Evolutionary conservation across 2,329 filamentous ascomycete species (phyloP).

Genomic region (Hymenoscyphus occultus): DNA sequence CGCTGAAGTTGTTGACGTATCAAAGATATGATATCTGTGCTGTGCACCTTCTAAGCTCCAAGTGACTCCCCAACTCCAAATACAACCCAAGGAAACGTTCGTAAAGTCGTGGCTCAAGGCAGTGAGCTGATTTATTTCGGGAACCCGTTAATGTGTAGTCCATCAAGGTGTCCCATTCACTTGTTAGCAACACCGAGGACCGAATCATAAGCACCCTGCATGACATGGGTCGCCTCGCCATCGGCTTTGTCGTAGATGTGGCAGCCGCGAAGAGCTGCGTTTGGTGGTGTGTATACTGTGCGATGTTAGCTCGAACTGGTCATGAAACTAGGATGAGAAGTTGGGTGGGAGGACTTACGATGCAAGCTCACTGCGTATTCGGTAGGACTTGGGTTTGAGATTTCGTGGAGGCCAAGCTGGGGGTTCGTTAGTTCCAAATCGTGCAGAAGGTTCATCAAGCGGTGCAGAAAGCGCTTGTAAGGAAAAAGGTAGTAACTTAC

Average conservation of each 20-base stretch:
- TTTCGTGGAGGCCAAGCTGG: constrained; percentile 74
- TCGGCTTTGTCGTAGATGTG: constrained; percentile 75
- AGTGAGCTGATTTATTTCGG: too few species aligned
- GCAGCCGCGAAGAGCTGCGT: constrained; percentile 79
- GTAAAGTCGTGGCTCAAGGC: too few species aligned
- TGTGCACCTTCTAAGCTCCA: too few species aligned
- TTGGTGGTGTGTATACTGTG: constrained; percentile 78
- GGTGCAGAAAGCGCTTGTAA: too few species aligned
- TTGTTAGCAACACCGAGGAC: constrained; percentile 28
- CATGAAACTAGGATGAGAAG: not conserved
- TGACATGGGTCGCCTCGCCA: constrained; percentile 68
- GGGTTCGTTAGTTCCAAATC: constrained; percentile 1
- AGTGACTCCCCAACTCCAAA: too few species aligned
- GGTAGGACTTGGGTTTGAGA: constrained; percentile 68
- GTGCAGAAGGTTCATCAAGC: not conserved
- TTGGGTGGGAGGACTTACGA: constrained; percentile 33
- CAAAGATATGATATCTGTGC: too few species aligned
- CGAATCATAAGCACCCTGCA: constrained; percentile 71
- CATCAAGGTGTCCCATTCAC: not conserved
- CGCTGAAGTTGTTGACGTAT: too few species aligned
- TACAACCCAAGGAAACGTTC: too few species aligned
- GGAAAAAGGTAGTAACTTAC: constrained; percentile 16
- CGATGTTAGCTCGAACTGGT: not conserved
- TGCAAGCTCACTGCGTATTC: constrained; percentile 85
- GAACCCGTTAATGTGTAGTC: too few species aligned